Base-by-base conservation (phyloP, 2,329 filamentous ascomycete genomes). In the Grosmannia serpens region DNA sequence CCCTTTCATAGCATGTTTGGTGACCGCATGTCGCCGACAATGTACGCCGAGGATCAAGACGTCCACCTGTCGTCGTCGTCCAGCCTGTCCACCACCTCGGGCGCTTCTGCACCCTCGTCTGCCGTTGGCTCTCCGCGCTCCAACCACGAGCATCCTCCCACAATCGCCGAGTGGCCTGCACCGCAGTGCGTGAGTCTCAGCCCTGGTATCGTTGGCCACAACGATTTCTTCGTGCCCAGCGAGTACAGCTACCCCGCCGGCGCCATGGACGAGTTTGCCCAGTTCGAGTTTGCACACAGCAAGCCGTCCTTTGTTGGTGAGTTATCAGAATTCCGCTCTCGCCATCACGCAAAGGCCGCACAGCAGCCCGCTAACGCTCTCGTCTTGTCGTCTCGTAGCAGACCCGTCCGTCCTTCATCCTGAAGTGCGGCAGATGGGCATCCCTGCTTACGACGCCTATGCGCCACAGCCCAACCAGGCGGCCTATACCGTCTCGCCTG, bases 61-160 rank as follows among this genome's bases (percentile, higher is more conserved):
- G 68, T 78, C 67, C 71, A 73, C 60, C 66, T 79, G 27, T 75
- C 78, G 20, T 81, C 78, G 20, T 81, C 77, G 33, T 86, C 78
- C 56, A 83, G 77, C 67, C 77, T 79, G 62, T 89, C 78, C 61
- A 83, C 79, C 60, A 77, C 77, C 27, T 86, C 82, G 60, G 84
- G 71, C 58, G 81, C 75, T 56, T 88, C 86, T 56, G 82, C 82
- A 4, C 76, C 84, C 8, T 87, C 85, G 1, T 88, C 85, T 10
- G 82, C 81, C 57, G 80, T 85, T 62, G 84, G 84, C 59, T 88
- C 85, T 26, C 85, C 85, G 29, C 81, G 83, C 65, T 85, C 84
- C 1, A 78, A 80, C 62, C 78, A 81, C 65, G 78, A 79, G 58
- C 80, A 81, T 64, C 71, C 79, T 62, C 80, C 80, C 61, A 74